A percentile compares a stretch with the other conserved stretches of the same genome.
Evolutionary conservation across 495 filamentous ascomycete genomes (phyloP).

Genomic region (Penicillium nucicola): DNA sequence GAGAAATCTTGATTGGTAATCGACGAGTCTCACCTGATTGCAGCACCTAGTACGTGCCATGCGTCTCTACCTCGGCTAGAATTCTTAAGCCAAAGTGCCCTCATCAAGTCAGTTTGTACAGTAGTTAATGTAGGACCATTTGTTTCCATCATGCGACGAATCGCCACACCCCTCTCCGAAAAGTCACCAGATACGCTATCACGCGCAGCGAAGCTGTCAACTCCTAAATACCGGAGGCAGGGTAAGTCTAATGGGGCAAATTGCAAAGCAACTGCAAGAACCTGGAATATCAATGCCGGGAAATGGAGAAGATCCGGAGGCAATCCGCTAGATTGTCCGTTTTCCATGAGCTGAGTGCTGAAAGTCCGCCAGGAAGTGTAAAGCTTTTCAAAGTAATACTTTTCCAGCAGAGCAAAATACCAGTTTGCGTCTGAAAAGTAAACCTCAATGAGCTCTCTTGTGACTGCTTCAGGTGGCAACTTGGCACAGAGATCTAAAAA

Average conservation of each 20-base stretch:
- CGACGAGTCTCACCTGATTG: neutral
- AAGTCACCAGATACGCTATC: neutral
- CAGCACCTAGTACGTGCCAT: neutral
- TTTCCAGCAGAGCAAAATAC: neutral
- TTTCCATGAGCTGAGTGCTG: neutral
- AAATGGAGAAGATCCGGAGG: neutral
- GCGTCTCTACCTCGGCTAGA: constrained; percentile 1
- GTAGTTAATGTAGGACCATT: neutral
- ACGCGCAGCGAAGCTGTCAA: neutral
- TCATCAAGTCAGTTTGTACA: neutral
- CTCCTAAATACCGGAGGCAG: neutral
- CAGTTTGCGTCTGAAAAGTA: constrained; percentile 4
- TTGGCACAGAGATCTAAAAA: neutral
- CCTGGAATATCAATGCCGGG: neutral
- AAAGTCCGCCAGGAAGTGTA: neutral
- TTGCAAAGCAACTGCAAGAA: constrained; percentile 5
- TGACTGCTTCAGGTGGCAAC: neutral
- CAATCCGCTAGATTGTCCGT: neutral
- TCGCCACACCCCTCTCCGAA: neutral
- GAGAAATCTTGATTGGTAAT: neutral
- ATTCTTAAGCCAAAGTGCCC: constrained; percentile 1
- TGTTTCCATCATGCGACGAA: neutral
- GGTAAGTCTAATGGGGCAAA: neutral
- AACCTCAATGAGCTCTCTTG: constrained; percentile 1
- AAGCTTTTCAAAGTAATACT: constrained; percentile 2